Evolutionary conservation across 441 rosid species (phyloP), one percentile per base, ranked within the genome.

Genomic region (Pelargonium citronellum): DNA sequence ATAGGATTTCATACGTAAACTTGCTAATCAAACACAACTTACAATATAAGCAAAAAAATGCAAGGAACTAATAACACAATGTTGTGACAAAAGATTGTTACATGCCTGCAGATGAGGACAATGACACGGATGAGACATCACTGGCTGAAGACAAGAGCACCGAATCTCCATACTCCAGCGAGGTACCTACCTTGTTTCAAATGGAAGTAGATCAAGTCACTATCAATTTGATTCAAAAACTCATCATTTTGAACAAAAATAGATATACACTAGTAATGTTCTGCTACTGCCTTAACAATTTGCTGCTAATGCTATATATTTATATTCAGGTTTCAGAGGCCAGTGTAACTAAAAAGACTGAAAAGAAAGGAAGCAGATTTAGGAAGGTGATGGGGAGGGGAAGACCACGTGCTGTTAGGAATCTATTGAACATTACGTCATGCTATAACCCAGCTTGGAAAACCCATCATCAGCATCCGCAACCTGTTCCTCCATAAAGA

Each of bases 401-500:
- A 74, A 55, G 68, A 68, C 17, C 82, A 55, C 65, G 46, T 4
- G 69, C 75, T 5, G 81, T 69, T 46, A 90, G 72, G 77, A 73
- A 79, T 53, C 74, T 88, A 69, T 70, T 85, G 37, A 83, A 73
- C 19, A 85, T 85, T 4, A 81, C 71, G 30, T 79, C 92, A 1
- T 90, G 95, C 74, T 87, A 85, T 58, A 77, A 79, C 5, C 84
- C 87, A 13, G 67, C 81, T 17, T 76, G 87, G 72, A 9, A 71
- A 12, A 79, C 79, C 68, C 83, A 75, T 4, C 66, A 82, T 46
- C 63, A 74, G 5, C 4, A 30, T 30, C 37, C 63, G 30, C 11
- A 19, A 5, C 30, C 2, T 58, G 63, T 30, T 30, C 37, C 37
- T 30, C 37, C 5, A 30, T 30, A 30, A 30, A 30, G 37, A 30